These are phyloP conservation scores for Sphaerostilbella broomeana DNA, from an alignment of 2,329 filamentous ascomycete genomes.

Conservation along the genomic window DNA sequence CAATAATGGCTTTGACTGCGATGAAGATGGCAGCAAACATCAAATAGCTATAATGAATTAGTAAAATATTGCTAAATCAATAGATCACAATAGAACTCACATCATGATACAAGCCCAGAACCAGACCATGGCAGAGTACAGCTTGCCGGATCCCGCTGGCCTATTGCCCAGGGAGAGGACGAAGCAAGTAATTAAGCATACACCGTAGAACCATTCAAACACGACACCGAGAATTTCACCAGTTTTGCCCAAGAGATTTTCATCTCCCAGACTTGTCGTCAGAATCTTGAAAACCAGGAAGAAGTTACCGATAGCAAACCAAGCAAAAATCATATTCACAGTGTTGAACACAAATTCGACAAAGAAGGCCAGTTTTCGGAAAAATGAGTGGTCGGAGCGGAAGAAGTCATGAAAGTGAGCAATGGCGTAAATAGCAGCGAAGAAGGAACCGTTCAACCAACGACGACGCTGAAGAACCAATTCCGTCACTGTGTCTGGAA, in stretches of 20 bases:
- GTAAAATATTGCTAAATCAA: slow-evolving; percentile 1
- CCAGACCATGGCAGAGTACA: slow-evolving; percentile 96
- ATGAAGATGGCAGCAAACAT: slow-evolving; percentile 95
- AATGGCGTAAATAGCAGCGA: slow-evolving; percentile 90
- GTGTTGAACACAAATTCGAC: slow-evolving; percentile 93
- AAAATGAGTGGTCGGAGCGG: slow-evolving; percentile 79
- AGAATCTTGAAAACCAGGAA: slow-evolving; percentile 98
- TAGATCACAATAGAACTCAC: slow-evolving; percentile 40
- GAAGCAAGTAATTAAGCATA: slow-evolving; percentile 88
- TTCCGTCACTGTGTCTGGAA: slow-evolving; percentile 88
- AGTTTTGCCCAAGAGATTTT: slow-evolving; percentile 63
- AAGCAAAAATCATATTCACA: slow-evolving; percentile 95
- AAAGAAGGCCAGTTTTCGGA: slow-evolving; percentile 84
- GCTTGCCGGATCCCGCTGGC: slow-evolving; percentile 84
- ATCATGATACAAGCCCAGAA: slow-evolving; percentile 97
- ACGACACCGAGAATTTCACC: slow-evolving; percentile 79
- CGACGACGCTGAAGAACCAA: slow-evolving; percentile 91
- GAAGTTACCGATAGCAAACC: slow-evolving; percentile 98
- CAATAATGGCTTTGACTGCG: slow-evolving; percentile 76
- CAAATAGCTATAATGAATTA: slow-evolving; percentile 56
- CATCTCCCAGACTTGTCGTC: slow-evolving; percentile 71
- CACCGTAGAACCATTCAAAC: slow-evolving; percentile 94
- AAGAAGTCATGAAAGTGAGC: slow-evolving; percentile 96
- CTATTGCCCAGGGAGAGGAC: slow-evolving; percentile 91
- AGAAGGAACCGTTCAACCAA: slow-evolving; percentile 98